Percentiles rank a stretch among this genome's conserved stretches.
These are phyloP conservation scores for Mycena latifolia DNA, from an alignment of 768 basidiomycete genomes.

Conservation along the genomic window DNA sequence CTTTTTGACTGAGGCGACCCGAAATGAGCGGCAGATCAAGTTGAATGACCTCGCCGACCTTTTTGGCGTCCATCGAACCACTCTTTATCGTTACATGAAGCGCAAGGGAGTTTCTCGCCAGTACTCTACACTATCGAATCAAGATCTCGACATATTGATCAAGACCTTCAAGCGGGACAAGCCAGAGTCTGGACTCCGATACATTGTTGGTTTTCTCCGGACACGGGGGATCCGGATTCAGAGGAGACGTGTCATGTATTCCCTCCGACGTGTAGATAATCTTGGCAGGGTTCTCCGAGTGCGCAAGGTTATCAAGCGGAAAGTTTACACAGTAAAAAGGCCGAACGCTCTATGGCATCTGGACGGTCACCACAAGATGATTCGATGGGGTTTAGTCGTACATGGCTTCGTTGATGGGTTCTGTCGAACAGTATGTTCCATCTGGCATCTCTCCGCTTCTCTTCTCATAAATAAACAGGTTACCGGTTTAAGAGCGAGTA, in stretches of 20 bases:
- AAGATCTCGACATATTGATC: conserved; percentile 1
- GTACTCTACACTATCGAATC: background rate
- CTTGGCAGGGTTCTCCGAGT: conserved; percentile 33
- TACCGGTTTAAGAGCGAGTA: conserved; percentile 26
- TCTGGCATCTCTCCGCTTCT: background rate
- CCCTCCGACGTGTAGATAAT: conserved; percentile 38
- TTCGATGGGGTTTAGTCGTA: conserved; percentile 43
- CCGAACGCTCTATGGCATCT: conserved; percentile 41
- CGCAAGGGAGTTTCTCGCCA: background rate
- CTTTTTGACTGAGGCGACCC: background rate
- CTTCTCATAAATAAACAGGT: conserved; percentile 14
- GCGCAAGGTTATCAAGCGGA: conserved; percentile 23
- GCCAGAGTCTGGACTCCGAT: conserved; percentile 43
- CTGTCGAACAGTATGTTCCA: conserved; percentile 42
- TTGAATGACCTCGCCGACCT: background rate
- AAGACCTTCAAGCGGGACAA: conserved; percentile 24
- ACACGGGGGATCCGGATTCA: conserved; percentile 38
- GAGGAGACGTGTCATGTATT: conserved; percentile 20
- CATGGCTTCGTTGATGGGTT: conserved; percentile 48
- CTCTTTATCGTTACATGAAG: background rate
- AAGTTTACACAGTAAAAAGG: conserved; percentile 32
- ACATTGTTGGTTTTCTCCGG: conserved; percentile 39
- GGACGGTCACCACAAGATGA: conserved; percentile 45
- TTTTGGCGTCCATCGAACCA: background rate
- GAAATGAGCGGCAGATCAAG: conserved; percentile 9